Base-by-base conservation (phyloP, 1,139 yeast species). In the Hyphopichia burtonii region DNA sequence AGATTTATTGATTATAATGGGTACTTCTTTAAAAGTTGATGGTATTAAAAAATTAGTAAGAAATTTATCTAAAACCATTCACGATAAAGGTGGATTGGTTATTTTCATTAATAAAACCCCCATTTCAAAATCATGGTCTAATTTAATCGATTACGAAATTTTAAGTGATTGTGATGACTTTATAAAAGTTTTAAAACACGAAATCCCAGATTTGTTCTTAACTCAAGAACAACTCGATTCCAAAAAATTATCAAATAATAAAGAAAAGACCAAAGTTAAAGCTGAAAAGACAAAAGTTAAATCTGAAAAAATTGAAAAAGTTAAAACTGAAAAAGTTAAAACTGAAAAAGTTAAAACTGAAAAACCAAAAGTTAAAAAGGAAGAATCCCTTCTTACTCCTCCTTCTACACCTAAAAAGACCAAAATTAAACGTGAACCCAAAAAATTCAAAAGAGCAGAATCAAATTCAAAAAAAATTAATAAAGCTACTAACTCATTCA, bases 151-250 rank as follows among this genome's bases (percentile, higher is more conserved):
- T 55, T 86, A 81, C 54, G 93, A 91, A 68, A 74, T 91, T 6
- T 66, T 80, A 42, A 68, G 83, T 40, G 96, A 89, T 58, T 87
- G 96, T 58, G 98, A 91, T 60, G 75, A 74, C 31, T 91, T 95
- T 80, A 83, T 90, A 17, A 62, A 66, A 17, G 66, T 72, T 27
- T 63, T 86, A 41, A 73, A 73, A 49, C 46, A 46, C 18, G 76
- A 78, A 35, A 63, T 80, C 8, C 90, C 91, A 1, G 77, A 71
- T 51, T 71, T 82, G 51, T 82, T 82, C 62, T 65, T 71, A 52
- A 70, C 77, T 15, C 86, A 80, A 58, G 74, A 74, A 45, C 78
- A 74, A 52, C 58, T 71, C 36, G 78, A 74, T 52, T 64, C 74
- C 22, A 68, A 68, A 64, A 69, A 66, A 51, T 61, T 72, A 43